Base-by-base conservation (phyloP, 2,329 filamentous ascomycete species). In the Zopfia rhizophila region DNA sequence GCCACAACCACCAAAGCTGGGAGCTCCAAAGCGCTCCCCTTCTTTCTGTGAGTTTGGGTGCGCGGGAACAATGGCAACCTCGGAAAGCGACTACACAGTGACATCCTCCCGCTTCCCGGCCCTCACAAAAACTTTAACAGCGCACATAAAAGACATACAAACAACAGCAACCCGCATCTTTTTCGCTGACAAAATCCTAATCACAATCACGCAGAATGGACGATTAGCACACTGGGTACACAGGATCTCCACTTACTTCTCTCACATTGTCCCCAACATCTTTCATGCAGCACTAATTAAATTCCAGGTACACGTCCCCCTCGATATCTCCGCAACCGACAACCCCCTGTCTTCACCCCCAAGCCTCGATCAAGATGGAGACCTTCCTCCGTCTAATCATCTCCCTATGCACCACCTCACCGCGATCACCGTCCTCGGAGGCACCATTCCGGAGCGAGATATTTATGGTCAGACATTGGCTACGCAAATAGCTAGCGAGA, bases 151-250 rank as follows among this genome's bases (percentile, higher is more conserved):
- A 52, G 85, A 84, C 21, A 71, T 87, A 16, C 71, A 80, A 24
- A 97, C 94, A 1, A 85, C 91, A 55, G 86, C 90, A 23, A 86
- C 84, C 27, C 81, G 81, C 8, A 78, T 91, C 41, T 84, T 80
- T 60, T 97, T 97, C 73, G 81, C 86, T 7, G 94, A 97, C 80
- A 96, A 91, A 73, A 91, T 99, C 61, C 75, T 99, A 60, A 78
- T 99, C 53, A 97, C 91, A 1, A 82, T 97, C 48, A 90, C 89
- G 0, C 94, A 97, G 74, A 83, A 87, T 51, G 93, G 92, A 5
- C 83, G 87, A 48, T 75, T 97, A 33, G 89, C 90, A 14, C 94
- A 97, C 79, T 99, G 94, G 94, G 91, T 97, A 78, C 41, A 76
- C 19, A n/a, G 14, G 3, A 7, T 35, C 11, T 44, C 25, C 37